A percentile compares a stretch with the other conserved stretches of the same genome.
Evolutionary conservation across 768 basidiomycete genomes (phyloP).

Genomic region (Boletus speciosus): DNA sequence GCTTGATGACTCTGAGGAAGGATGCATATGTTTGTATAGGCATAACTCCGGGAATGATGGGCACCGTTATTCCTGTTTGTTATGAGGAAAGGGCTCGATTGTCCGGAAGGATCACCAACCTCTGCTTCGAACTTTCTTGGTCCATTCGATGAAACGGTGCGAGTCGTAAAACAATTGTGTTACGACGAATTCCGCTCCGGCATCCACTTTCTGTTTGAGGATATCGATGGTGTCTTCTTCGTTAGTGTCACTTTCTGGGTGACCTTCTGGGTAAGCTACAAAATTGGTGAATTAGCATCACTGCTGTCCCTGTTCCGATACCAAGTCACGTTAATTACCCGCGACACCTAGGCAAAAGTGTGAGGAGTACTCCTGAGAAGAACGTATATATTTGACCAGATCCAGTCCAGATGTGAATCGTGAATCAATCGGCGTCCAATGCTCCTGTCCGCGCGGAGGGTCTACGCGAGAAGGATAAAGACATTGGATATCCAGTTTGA

Average conservation of each 20-base stretch:
- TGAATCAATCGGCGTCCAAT: constrained; percentile 84
- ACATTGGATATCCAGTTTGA: neutral
- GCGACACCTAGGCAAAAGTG: constrained; percentile 95
- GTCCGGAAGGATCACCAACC: constrained; percentile 43
- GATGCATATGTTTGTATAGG: constrained; percentile 96
- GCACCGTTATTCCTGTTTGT: constrained; percentile 75
- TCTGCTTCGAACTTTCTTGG: constrained; percentile 60
- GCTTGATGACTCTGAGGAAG: constrained; percentile 85
- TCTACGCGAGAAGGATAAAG: constrained; percentile 44
- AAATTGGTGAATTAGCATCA: neutral
- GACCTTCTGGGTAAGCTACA: constrained; percentile 88
- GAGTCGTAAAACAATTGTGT: constrained; percentile 98
- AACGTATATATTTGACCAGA: constrained; percentile 87
- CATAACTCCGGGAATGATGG: constrained; percentile 95
- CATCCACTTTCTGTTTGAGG: constrained; percentile 85
- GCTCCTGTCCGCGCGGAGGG: constrained; percentile 90
- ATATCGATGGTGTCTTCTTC: constrained; percentile 64
- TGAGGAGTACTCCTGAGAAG: constrained; percentile 69
- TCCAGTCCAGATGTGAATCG: constrained; percentile 82
- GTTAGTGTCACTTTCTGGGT: constrained; percentile 56
- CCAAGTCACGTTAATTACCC: constrained; percentile 42
- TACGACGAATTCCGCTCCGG: constrained; percentile 93
- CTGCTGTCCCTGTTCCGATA: neutral
- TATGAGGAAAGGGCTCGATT: constrained; percentile 4
- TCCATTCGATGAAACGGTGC: constrained; percentile 82